A percentile compares a stretch with the other conserved stretches of the same genome.
Evolutionary conservation across 768 basidiomycete species (phyloP).

Genomic region (Xerocomellus chrysenteron): DNA sequence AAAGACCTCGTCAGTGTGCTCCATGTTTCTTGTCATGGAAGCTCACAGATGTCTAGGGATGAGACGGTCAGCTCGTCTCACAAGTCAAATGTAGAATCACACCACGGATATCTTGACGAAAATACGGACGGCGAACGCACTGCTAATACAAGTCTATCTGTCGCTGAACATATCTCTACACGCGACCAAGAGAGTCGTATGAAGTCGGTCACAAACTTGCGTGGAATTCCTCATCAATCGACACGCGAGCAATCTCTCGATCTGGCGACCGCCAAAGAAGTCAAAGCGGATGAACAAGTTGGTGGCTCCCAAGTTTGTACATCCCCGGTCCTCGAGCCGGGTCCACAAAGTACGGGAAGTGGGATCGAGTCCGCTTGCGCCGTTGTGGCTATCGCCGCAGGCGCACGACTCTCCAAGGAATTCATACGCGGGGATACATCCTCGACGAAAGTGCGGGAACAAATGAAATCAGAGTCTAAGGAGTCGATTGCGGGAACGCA

Average conservation of each 20-base stretch:
- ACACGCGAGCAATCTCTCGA: background rate
- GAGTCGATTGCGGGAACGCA: background rate
- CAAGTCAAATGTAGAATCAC: background rate
- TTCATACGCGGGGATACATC: background rate
- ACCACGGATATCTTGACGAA: background rate
- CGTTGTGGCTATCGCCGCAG: background rate
- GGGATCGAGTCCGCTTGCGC: background rate
- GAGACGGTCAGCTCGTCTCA: background rate
- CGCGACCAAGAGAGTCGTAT: background rate
- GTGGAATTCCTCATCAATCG: background rate
- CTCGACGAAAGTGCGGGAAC: background rate
- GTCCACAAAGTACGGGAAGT: background rate
- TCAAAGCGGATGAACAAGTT: background rate
- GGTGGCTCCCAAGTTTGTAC: background rate
- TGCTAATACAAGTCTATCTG: background rate
- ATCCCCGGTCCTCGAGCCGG: background rate
- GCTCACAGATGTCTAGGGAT: conserved; percentile 4
- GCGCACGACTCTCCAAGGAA: background rate
- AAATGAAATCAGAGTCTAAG: background rate
- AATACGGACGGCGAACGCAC: background rate
- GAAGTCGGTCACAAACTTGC: background rate
- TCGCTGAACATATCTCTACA: background rate
- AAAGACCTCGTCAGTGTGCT: background rate
- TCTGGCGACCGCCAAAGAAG: background rate
- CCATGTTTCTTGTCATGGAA: background rate